Conservation (phyloP, 2,329 filamentous ascomycete species). For the Pseudopithomyces maydicus region DNA sequence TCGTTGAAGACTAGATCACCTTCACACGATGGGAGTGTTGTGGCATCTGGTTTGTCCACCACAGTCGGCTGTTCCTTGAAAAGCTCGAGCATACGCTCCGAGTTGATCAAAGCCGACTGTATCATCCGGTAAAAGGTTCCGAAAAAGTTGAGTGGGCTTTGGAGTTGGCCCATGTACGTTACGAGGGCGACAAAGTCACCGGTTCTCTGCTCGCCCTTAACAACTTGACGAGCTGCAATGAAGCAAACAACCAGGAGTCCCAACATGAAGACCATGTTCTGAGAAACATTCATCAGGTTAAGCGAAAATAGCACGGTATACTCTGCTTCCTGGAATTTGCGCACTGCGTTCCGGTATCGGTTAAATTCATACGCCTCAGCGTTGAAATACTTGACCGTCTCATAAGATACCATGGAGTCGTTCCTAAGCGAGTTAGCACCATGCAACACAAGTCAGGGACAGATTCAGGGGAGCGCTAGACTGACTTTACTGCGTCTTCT, state of each 20-base stretch:
- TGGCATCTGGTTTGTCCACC: conserved; percentile 72
- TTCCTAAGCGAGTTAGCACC: conserved; percentile 60
- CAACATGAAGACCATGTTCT: conserved; percentile 67
- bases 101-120: conserved; percentile 96
- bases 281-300: conserved; percentile 65
- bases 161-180: conserved; percentile 76
- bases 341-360: conserved; percentile 61
- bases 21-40: conserved; percentile 68
- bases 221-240: conserved; percentile 72
- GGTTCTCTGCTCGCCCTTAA: conserved; percentile 62
- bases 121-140: conserved; percentile 96
- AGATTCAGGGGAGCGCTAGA: conserved; percentile 12
- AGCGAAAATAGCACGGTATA: conserved; percentile 62
- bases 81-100: conserved; percentile 89
- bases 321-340: conserved; percentile 62
- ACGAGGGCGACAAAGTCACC: conserved; percentile 74
- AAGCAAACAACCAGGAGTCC: conserved; percentile 72
- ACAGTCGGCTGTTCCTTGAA: conserved; percentile 97
- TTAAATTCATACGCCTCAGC: conserved; percentile 64
- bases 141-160: conserved; percentile 73
- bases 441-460: background rate
- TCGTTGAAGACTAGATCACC: conserved; percentile 87
- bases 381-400: conserved; percentile 73
- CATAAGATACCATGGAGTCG: conserved; percentile 98
- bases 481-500: conserved; percentile 90